Evolutionary conservation across 805 yeast species (phyloP).

Genomic region (Barnettozyma californica): DNA sequence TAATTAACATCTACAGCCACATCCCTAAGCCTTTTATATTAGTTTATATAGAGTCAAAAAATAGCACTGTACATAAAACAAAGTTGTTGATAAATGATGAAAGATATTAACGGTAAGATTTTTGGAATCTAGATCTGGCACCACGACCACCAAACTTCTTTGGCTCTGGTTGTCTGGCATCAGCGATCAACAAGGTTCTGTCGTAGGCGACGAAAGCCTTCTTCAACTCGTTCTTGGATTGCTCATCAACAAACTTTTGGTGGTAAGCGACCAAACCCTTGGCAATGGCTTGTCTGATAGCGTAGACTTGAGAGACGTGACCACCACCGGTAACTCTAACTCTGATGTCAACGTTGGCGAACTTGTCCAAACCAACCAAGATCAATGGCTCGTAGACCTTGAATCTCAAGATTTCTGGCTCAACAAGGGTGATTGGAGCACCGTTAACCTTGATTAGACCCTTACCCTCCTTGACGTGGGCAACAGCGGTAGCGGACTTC

Average conservation of each 20-base stretch:
- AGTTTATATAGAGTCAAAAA: constrained; percentile 12
- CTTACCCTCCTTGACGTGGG: constrained; percentile 98
- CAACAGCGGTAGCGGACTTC: constrained; percentile 99
- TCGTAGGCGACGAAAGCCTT: constrained; percentile 95
- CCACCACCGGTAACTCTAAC: constrained; percentile 99
- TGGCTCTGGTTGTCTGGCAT: constrained; percentile 99
- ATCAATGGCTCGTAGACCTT: constrained; percentile 99
- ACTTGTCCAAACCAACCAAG: constrained; percentile 97
- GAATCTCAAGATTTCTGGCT: constrained; percentile 99
- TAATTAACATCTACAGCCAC: not conserved
- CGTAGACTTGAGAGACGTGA: constrained; percentile 99
- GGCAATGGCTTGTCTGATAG: constrained; percentile 99
- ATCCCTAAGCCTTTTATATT: constrained; percentile 11
- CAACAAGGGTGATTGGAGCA: constrained; percentile 97
- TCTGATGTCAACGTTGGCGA: constrained; percentile 97
- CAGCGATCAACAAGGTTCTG: constrained; percentile 99
- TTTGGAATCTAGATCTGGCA: constrained; percentile 99
- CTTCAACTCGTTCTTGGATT: constrained; percentile 99
- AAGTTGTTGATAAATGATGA: constrained; percentile 10
- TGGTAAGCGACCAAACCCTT: constrained; percentile 99
- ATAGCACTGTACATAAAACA: constrained; percentile 20
- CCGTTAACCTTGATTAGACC: constrained; percentile 99
- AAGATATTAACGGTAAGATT: constrained; percentile 90
- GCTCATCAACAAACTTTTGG: constrained; percentile 99
- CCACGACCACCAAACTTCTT: constrained; percentile 99